Evolutionary conservation across 352 stramenopile species (phyloP), one percentile per base, ranked within the genome.

Genomic region (Phytophthora quininea): DNA sequence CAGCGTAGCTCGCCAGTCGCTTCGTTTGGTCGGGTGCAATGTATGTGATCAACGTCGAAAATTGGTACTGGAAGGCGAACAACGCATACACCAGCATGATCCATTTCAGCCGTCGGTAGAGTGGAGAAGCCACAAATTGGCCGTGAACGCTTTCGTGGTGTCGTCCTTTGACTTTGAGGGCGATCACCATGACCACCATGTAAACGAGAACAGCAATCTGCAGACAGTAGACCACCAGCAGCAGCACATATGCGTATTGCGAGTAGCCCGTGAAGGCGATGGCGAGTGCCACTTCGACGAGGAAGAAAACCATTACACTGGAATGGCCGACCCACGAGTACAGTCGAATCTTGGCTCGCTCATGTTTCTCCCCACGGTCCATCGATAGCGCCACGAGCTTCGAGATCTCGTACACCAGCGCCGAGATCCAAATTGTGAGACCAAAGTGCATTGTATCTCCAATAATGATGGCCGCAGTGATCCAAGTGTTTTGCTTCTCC

Each of bases 1-100:
- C 72, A 38, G 72, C 67, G 35, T 64, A 85, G 24, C 32, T 58
- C 6, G 65, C 19, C 7, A 77, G 32, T 1, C n/a, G n/a, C 6
- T 60, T 42, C 29, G 46, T 48, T 30, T 77, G 49, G 1, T 10
- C 37, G 19, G 67, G 69, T 5, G 52, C 51, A 10, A 52, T 30
- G 46, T 82, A 82, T 40, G 82, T 71, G 48, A 85, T 68, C 33
- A 88, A 32, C 5, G 79, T 81, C 2, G 72, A 69, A 3, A 84
- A 67, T 12, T 85, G 64, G 67, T 83, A 89, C 49, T 89, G 80
- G 19, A 87, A 66, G 14, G 78, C 72, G 47, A 88, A 87, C 3
- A 88, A 46, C 8, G 75, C 69, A 56, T 82, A 79, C 11, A 77
- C 64, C 1, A 83, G 8, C 78, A 87, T 79, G 40, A 87, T 83